Evolutionary conservation across 2,329 filamentous ascomycete species (phyloP), one percentile per base, ranked within the genome.

Genomic region (Penicillium sp.): DNA sequence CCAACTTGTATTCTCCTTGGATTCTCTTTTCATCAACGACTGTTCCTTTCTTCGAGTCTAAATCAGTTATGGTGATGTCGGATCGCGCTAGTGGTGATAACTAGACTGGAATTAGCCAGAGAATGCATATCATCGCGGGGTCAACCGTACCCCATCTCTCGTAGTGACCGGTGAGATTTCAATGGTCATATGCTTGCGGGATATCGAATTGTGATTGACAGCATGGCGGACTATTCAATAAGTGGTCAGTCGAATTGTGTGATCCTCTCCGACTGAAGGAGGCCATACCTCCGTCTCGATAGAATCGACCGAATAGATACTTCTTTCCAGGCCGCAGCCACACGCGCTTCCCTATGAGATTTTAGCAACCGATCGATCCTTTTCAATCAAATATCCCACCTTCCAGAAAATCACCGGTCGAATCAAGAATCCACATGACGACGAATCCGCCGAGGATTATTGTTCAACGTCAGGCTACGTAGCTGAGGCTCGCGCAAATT

Each of bases 281-380:
- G 26, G 57, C 16, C 58, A 65, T 79, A 85, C 85, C 80, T 67
- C 89, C 85, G 55, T 82, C 81, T 58, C 73, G 68, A 61, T 82
- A 82, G 37, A 89, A 92, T 61, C 93, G 86, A 54, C 93, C 93
- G 70, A 96, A 90, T 20, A 96, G 82, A 72, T 94, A 93, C 65
- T 84, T 85, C 71, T 91, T 90, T 49, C 92, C 92, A 2, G 92
- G 92, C 56, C 88, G 86, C 59, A 96, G 81, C 92, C 92, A 96
- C 63, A 92, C 79, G 66, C 85, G 85, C 73, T 85, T 89, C 58
- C 84, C 86, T 89, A 22, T 62, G 44, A 29, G 47, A 24, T 35
- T 54, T 64, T 59, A 64, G 61, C 48, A 29, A 31, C 22, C 9
- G 10, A n/a, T 32, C 29, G 35, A 13, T 48, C 26, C 5, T 11